These are phyloP conservation scores for Fusarium cyanostomum DNA, from an alignment of 2,329 filamentous ascomycete species.

Conservation along the genomic window DNA sequence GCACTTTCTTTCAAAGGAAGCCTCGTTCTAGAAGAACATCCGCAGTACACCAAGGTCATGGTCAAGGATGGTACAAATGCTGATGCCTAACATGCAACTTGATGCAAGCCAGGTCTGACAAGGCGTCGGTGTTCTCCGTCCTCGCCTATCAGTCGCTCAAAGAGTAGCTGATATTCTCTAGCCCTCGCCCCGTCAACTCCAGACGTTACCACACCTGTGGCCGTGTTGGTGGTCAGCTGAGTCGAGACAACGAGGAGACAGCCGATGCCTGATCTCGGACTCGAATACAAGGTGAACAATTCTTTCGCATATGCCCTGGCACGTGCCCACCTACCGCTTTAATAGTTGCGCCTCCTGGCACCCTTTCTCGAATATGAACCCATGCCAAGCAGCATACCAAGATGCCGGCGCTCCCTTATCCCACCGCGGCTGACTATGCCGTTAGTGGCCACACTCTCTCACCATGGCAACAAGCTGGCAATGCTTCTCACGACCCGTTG, in stretches of 20 bases:
- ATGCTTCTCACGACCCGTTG: constrained; percentile 19
- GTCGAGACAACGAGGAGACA: constrained; percentile 8
- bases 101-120: too few species aligned
- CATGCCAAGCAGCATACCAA: constrained; percentile 4
- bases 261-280: constrained; percentile 9
- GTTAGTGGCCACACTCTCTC: not conserved
- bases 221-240: constrained; percentile 23
- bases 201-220: not conserved
- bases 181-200: constrained; percentile 4
- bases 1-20: too few species aligned
- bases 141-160: not conserved
- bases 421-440: not conserved
- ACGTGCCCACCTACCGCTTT: not conserved
- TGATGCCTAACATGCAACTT: constrained; percentile 22
- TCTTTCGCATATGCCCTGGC: not conserved
- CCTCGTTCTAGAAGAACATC: too few species aligned
- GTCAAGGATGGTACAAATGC: not conserved
- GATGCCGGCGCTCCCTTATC: constrained; percentile 12
- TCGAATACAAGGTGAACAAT: too few species aligned
- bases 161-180: not conserved
- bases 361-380: not conserved
- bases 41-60: not conserved
- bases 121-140: not conserved
- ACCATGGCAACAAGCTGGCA: not conserved
- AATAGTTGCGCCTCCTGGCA: too few species aligned